Conservation (phyloP, 768 basidiomycete species). For the Mycena albidolilacea region DNA sequence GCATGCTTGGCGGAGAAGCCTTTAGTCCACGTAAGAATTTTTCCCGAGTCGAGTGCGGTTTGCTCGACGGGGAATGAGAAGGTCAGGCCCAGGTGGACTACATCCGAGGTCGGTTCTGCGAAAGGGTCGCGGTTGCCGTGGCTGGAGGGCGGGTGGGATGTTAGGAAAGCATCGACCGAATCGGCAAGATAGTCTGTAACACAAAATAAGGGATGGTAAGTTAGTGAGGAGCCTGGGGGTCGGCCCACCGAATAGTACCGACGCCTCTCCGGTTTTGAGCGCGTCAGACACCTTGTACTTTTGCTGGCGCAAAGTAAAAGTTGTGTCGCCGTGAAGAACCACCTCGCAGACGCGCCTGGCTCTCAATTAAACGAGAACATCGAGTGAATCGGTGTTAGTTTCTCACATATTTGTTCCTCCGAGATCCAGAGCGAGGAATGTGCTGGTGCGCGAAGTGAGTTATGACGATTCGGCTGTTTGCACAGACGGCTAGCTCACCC, state of each 20-base stretch:
- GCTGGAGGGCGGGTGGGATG: constrained; percentile 61
- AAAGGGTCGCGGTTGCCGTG: constrained; percentile 34
- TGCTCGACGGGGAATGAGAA: constrained; percentile 99
- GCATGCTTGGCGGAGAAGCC: constrained; percentile 89
- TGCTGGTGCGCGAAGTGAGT: constrained; percentile 61
- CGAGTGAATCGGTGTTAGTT: background rate
- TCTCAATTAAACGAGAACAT: constrained; percentile 32
- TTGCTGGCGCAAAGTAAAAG: constrained; percentile 92
- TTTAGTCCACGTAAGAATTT: constrained; percentile 95
- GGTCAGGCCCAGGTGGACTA: constrained; percentile 85
- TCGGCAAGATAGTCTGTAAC: constrained; percentile 95
- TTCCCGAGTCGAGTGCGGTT: constrained; percentile 91
- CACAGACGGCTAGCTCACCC: constrained; percentile 69
- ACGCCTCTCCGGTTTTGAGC: constrained; percentile 94
- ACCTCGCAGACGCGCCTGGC: constrained; percentile 95
- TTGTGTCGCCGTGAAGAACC: constrained; percentile 88
- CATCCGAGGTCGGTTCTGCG: constrained; percentile 45
- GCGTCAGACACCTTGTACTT: constrained; percentile 97
- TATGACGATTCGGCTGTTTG: background rate
- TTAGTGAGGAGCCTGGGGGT: constrained; percentile 9
- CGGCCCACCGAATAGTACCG: constrained; percentile 84
- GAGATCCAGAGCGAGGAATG: constrained; percentile 95
- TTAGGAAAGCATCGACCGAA: constrained; percentile 95
- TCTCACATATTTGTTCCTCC: constrained; percentile 97
- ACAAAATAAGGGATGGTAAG: constrained; percentile 2